Evolutionary conservation across 768 basidiomycete genomes (phyloP).

Genomic region (Xerocomellus intermedius): DNA sequence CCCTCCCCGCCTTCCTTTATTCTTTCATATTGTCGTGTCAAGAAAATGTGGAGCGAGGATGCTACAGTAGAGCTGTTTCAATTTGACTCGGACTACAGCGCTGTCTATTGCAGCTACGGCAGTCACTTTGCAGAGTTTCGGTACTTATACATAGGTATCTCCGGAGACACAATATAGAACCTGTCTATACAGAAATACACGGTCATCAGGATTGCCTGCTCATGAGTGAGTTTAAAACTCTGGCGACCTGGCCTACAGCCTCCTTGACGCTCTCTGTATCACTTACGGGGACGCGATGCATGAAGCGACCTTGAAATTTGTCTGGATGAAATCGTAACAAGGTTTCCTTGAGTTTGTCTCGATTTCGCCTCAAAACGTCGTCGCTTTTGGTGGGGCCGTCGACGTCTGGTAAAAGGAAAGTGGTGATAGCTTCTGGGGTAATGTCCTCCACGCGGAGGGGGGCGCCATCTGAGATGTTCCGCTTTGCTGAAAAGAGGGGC

Average conservation of each 20-base stretch:
- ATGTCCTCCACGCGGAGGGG: slow-evolving; percentile 45
- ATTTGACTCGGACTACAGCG: too few relatives aligned
- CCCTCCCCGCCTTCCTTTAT: too few relatives aligned
- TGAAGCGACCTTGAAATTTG: slow-evolving; percentile 75
- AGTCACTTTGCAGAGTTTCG: too few relatives aligned
- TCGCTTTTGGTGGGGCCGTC: slow-evolving; percentile 10
- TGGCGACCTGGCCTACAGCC: slow-evolving; percentile 61
- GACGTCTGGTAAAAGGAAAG: slow-evolving; percentile 50
- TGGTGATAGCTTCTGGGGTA: slow-evolving; percentile 51
- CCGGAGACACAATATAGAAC: neutral
- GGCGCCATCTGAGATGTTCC: slow-evolving; percentile 8
- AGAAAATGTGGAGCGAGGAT: too few relatives aligned
- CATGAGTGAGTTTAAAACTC: slow-evolving; percentile 60
- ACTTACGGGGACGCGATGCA: slow-evolving; percentile 44
- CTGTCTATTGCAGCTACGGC: too few relatives aligned
- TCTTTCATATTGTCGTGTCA: too few relatives aligned
- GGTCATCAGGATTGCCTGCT: slow-evolving; percentile 19
- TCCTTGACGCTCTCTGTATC: slow-evolving; percentile 55
- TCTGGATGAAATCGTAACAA: slow-evolving; percentile 78
- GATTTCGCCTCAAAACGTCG: slow-evolving; percentile 44
- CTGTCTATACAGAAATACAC: neutral
- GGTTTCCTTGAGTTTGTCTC: slow-evolving; percentile 64
- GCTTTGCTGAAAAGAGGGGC: slow-evolving; percentile 49
- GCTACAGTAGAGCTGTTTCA: too few relatives aligned
- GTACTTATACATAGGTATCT: too few relatives aligned